Conservation (phyloP, 1,139 yeast genomes). For the Saccharomyces pastorianus region DNA sequence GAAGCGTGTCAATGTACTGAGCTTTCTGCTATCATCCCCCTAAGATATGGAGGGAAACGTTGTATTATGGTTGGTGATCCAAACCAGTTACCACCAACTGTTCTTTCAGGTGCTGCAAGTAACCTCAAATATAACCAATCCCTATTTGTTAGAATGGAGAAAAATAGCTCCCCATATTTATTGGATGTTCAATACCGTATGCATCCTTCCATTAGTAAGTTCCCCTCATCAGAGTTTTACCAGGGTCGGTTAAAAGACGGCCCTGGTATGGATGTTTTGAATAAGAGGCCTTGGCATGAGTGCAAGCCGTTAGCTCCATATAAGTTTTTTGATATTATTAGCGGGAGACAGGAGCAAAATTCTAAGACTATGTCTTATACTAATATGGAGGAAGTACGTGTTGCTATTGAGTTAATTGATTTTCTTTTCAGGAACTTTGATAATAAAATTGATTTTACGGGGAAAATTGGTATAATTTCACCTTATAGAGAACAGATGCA, state of each 20-base stretch:
- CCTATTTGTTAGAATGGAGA: constrained; percentile 88
- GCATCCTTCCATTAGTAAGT: constrained; percentile 85
- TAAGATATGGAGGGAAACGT: constrained; percentile 81
- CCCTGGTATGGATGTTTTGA: constrained; percentile 50
- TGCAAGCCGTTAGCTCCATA: constrained; percentile 57
- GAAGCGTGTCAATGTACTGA: constrained; percentile 99
- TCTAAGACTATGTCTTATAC: constrained; percentile 58
- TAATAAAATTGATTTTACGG: constrained; percentile 45
- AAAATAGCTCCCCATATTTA: constrained; percentile 52
- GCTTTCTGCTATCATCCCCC: constrained; percentile 81
- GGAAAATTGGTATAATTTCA: constrained; percentile 82
- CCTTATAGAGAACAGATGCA: constrained; percentile 88
- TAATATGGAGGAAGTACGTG: constrained; percentile 61
- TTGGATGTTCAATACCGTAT: constrained; percentile 95
- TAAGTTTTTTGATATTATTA: constrained; percentile 63
- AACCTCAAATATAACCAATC: constrained; percentile 78
- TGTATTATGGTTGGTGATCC: constrained; percentile 99
- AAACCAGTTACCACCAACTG: constrained; percentile 96
- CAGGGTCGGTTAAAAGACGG: constrained; percentile 68
- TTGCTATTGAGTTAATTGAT: constrained; percentile 64
- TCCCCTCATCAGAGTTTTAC: constrained; percentile 83
- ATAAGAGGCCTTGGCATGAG: constrained; percentile 70
- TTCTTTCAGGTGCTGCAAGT: constrained; percentile 84
- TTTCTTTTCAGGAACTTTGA: constrained; percentile 45
- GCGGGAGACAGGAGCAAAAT: constrained; percentile 59